Evolutionary conservation across 2,329 filamentous ascomycete genomes (phyloP).

Genomic region (Dichotomopilus funicola): DNA sequence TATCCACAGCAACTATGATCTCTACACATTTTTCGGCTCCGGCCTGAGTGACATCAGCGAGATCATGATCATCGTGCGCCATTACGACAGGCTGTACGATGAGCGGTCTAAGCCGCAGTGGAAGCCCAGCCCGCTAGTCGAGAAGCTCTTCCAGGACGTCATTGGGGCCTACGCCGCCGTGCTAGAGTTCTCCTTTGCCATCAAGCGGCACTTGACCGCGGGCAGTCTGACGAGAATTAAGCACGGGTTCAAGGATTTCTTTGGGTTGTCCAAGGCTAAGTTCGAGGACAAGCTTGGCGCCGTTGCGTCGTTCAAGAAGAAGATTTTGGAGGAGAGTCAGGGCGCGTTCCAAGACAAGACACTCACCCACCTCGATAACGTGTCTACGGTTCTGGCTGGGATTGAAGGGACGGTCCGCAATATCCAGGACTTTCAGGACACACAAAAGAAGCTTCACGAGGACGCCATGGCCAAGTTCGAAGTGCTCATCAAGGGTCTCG

Average conservation of each 20-base stretch:
- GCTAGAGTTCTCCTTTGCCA: constrained; percentile 19
- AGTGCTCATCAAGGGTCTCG: constrained; percentile 11
- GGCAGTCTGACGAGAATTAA: constrained; percentile 17
- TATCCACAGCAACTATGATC: constrained; percentile 23
- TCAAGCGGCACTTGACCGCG: constrained; percentile 20
- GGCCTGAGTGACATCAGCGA: constrained; percentile 22
- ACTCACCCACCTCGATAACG: constrained; percentile 14
- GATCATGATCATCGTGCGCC: constrained; percentile 22
- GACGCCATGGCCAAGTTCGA: constrained; percentile 14
- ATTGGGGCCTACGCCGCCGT: constrained; percentile 18
- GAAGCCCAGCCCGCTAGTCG: constrained; percentile 19
- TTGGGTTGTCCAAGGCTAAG: constrained; percentile 19
- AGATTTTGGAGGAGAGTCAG: constrained; percentile 21
- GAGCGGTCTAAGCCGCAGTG: constrained; percentile 17
- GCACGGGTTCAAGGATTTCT: constrained; percentile 23
- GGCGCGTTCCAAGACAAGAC: constrained; percentile 23
- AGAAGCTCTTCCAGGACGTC: constrained; percentile 22
- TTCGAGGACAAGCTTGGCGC: constrained; percentile 18
- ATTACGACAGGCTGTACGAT: constrained; percentile 22
- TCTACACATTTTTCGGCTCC: constrained; percentile 22
- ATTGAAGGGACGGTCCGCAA: constrained; percentile 15
- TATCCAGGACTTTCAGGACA: constrained; percentile 18
- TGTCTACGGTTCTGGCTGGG: constrained; percentile 11
- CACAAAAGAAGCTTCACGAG: constrained; percentile 13
- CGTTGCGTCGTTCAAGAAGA: constrained; percentile 18